Conservation (phyloP, 768 basidiomycete genomes). For the Glaciozyma antarctica region DNA sequence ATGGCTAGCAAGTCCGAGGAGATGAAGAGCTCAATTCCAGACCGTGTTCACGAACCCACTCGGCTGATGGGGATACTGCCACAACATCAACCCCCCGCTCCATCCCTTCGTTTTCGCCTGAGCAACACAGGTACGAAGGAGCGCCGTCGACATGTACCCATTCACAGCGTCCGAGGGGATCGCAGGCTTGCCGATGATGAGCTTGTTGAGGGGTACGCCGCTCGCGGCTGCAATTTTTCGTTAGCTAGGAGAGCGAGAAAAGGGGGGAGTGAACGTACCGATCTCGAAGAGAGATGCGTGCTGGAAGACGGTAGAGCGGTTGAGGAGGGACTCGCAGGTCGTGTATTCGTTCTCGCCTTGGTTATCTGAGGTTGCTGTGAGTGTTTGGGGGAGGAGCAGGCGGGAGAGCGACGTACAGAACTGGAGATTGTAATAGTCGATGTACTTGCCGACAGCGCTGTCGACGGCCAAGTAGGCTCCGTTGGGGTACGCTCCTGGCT, state of each 20-base stretch:
- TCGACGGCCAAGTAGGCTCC: constrained; percentile 38
- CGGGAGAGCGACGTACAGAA: background rate
- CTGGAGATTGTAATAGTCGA: constrained; percentile 36
- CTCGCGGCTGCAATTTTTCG: constrained; percentile 38
- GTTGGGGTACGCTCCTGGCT: constrained; percentile 28
- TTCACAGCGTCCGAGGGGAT: constrained; percentile 48
- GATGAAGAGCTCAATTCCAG: too few relatives aligned
- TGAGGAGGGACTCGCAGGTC: constrained; percentile 30
- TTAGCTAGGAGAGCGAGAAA: background rate
- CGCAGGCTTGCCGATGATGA: constrained; percentile 69
- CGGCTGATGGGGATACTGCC: constrained; percentile 15
- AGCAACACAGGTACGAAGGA: constrained; percentile 53
- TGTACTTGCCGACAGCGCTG: constrained; percentile 33
- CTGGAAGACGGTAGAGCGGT: constrained; percentile 37
- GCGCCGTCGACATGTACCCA: constrained; percentile 51
- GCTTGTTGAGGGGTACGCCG: constrained; percentile 54
- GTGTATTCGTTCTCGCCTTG: constrained; percentile 25
- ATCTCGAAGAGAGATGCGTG: constrained; percentile 48
- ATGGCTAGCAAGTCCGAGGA: too few relatives aligned
- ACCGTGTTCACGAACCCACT: background rate
- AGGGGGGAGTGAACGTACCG: constrained; percentile 16
- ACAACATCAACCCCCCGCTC: constrained; percentile 44
- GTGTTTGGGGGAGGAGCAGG: background rate
- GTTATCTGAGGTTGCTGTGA: background rate
- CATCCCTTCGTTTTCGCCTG: constrained; percentile 56